Base-by-base conservation (phyloP, 2,329 filamentous ascomycete genomes). In the Pestalotiopsis sp. region DNA sequence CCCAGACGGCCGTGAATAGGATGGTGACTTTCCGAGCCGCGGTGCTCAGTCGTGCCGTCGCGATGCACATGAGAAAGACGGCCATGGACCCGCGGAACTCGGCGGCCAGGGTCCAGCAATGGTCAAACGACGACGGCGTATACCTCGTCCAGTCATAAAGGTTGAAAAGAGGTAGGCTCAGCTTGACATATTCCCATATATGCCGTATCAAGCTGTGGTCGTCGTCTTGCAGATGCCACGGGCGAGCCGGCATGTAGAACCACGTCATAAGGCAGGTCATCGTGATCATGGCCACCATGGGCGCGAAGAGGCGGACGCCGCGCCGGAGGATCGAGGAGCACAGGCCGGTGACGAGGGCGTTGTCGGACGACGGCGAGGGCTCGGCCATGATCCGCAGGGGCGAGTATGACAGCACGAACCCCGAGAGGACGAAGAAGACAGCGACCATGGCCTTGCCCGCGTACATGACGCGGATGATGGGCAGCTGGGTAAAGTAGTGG, bases 401-500 rank as follows among this genome's bases (percentile, higher is more conserved):
- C 10, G 58, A 61, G 26, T 67, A 63, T 5, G 65, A 20, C 17
- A 67, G 40, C 40, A 67, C 58, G 26, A 67, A 67, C n/a, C 65
- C 65, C n/a, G 65, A 67, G 3, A 67, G 65, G 1, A 63, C 65
- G 58, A 67, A 67, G 58, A 67, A 67, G 9, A 67, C 26, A 26
- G 57, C 44, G 4, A 62, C 65, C 65, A 67, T 67, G 55, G 58
- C 58, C 26, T 63, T 57, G n/a, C 65, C 65, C 3, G 52, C 59
- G 14, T 52, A 56, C 11, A 67, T 62, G 48, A 63, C 38, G 3
- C 58, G 39, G 17, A 67, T 11, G 13, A 67, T 63, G 14, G 64
- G 64, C 38, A 66, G 44, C 26, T 59, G 52, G 4, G 24, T 40
- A 26, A 66, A 20, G n/a, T 24, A 14, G n/a, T 30, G 62, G 17